A percentile compares a stretch with the other conserved stretches of the same genome.
These are phyloP conservation scores for Fusarium sp. DNA, from an alignment of 2,329 filamentous ascomycete genomes.

Conservation along the genomic window DNA sequence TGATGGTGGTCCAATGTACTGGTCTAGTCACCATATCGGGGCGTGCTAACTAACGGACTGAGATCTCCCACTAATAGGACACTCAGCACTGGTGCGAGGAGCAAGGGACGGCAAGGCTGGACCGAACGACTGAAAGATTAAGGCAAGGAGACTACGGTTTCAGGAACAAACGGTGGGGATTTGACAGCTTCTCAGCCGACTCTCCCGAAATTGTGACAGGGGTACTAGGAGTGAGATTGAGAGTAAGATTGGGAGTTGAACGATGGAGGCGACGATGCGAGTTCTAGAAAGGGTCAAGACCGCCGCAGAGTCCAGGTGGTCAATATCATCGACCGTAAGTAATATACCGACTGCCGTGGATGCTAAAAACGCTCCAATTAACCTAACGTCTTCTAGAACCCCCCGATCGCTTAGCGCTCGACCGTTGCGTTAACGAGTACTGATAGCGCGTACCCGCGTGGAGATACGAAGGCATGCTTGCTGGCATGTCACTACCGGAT, in stretches of 20 bases:
- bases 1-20: conserved; percentile 40
- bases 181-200: conserved; percentile 30
- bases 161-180: conserved; percentile 47
- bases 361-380: conserved; percentile 9
- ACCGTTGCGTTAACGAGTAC: background rate
- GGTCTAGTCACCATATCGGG: conserved; percentile 36
- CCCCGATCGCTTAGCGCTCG: conserved; percentile 15
- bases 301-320: conserved; percentile 35
- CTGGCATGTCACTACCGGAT: conserved; percentile 19
- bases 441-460: too few relatives aligned
- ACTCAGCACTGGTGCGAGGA: conserved; percentile 34
- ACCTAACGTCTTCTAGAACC: conserved; percentile 27
- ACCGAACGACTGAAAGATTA: conserved; percentile 45
- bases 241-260: conserved; percentile 21
- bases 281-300: conserved; percentile 35
- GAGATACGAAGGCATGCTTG: background rate
- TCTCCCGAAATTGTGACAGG: conserved; percentile 47
- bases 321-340: conserved; percentile 18
- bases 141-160: conserved; percentile 42
- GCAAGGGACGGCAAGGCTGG: conserved; percentile 39
- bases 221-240: conserved; percentile 6
- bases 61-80: conserved; percentile 49
- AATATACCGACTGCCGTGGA: background rate
- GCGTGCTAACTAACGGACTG: conserved; percentile 25
- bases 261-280: conserved; percentile 16